Percentiles rank a stretch among this genome's conserved stretches.
These are phyloP conservation scores for Leptomonas pyrrhocoris DNA, from an alignment of 208 protist species.

Conservation along the genomic window DNA sequence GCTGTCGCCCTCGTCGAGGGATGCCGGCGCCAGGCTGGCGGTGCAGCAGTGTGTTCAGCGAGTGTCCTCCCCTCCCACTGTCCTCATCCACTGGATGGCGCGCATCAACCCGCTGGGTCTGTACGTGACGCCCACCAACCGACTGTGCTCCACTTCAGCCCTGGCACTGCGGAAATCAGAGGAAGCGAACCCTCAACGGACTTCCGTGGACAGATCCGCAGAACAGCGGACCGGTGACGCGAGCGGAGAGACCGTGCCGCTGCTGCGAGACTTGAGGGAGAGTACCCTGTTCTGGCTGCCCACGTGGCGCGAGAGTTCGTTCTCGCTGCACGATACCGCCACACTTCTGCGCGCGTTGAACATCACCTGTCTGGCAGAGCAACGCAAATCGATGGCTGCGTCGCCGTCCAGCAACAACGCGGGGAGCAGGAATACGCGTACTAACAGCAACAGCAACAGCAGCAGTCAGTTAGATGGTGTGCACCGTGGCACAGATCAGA, in stretches of 20 bases:
- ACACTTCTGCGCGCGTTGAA: neutral
- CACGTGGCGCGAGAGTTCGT: neutral
- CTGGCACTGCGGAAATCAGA: neutral
- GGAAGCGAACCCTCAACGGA: neutral
- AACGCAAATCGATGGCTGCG: neutral
- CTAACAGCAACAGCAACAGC: neutral
- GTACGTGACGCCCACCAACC: neutral
- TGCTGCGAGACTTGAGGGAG: neutral
- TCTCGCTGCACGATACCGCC: neutral
- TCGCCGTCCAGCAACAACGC: too few relatives aligned
- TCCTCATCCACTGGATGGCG: neutral
- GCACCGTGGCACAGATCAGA: too few relatives aligned
- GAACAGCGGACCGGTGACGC: neutral
- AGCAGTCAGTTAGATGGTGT: too few relatives aligned
- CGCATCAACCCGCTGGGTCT: constrained; percentile 10
- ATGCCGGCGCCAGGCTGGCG: neutral
- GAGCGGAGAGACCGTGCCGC: neutral
- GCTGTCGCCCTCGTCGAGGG: too few relatives aligned
- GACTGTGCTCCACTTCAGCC: neutral
- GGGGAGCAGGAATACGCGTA: too few relatives aligned
- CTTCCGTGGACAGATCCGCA: too few relatives aligned
- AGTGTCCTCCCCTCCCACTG: too few relatives aligned
- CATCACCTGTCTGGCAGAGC: neutral
- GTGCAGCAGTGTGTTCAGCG: neutral
- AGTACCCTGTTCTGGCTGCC: neutral